These are phyloP conservation scores for Aureobasidium uvarum DNA, from an alignment of 2,329 filamentous ascomycete species.

Conservation along the genomic window DNA sequence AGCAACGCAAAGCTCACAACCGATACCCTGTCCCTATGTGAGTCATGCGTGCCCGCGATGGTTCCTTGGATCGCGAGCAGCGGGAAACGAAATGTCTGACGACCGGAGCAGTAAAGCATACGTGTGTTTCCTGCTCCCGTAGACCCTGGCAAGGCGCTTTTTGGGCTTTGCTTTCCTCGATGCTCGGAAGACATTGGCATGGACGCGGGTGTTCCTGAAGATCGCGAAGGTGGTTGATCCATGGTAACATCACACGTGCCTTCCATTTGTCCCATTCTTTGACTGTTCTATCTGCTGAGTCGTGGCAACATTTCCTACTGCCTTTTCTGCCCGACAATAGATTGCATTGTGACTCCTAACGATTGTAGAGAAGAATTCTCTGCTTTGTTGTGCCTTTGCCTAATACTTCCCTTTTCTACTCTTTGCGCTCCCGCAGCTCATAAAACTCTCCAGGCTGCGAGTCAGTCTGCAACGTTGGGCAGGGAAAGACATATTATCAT, in stretches of 20 bases:
- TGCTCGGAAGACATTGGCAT: background rate
- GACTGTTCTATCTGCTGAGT: background rate
- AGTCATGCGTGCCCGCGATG: too few species aligned
- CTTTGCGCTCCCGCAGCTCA: background rate
- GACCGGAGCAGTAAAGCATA: background rate
- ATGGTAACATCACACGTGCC: background rate
- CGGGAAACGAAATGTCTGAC: too few species aligned
- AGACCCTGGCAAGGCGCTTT: background rate
- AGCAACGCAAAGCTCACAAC: too few species aligned
- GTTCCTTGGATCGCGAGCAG: too few species aligned
- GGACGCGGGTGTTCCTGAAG: constrained; percentile 21
- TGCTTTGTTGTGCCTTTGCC: background rate
- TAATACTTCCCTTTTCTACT: background rate
- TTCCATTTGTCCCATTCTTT: background rate
- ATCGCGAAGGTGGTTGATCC: background rate
- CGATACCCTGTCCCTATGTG: too few species aligned
- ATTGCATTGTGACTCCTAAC: background rate
- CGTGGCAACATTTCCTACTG: background rate
- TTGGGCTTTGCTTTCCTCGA: background rate
- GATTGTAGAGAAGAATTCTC: background rate
- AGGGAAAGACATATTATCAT: background rate
- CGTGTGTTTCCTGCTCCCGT: background rate
- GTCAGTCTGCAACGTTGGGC: background rate
- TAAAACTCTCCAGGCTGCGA: background rate
- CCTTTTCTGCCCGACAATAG: background rate